Conservation (phyloP, 768 basidiomycete genomes). For the Boletus sp. region DNA sequence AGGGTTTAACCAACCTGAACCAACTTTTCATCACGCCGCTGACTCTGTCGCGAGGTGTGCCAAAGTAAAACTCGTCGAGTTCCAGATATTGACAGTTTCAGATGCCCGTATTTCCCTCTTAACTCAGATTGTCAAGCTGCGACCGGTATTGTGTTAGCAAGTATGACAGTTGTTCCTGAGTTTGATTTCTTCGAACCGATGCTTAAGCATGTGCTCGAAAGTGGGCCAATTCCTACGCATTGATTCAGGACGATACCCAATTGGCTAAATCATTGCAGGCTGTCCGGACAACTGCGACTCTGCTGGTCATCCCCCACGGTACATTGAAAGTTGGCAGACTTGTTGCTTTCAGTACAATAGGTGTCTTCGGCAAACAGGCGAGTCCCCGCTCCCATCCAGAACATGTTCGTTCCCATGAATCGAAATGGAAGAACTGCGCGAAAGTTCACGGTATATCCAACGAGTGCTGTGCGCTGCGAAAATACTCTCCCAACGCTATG, state of each 20-base stretch:
- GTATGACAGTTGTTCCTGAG: background rate
- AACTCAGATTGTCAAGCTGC: background rate
- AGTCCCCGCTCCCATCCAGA: background rate
- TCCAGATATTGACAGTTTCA: background rate
- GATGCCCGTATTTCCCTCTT: background rate
- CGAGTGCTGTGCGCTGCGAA: background rate
- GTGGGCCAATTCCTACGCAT: background rate
- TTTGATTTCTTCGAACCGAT: background rate
- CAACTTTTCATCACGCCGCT: too few relatives aligned
- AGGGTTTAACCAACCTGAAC: conserved; percentile 5
- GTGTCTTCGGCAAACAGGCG: background rate
- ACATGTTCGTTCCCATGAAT: background rate
- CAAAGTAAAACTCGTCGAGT: background rate
- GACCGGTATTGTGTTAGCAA: background rate
- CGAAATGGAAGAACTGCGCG: background rate
- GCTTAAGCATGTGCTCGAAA: background rate
- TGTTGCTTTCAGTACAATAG: background rate
- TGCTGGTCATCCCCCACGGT: background rate
- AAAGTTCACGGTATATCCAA: background rate
- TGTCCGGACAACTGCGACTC: background rate
- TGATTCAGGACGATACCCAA: background rate
- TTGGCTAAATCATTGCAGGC: background rate
- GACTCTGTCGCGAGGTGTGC: background rate
- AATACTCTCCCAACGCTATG: background rate
- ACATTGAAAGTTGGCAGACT: background rate